Percentiles rank a stretch among this genome's conserved stretches.
These are phyloP conservation scores for Suillus tomentosus DNA, from an alignment of 768 basidiomycete species.

Conservation along the genomic window DNA sequence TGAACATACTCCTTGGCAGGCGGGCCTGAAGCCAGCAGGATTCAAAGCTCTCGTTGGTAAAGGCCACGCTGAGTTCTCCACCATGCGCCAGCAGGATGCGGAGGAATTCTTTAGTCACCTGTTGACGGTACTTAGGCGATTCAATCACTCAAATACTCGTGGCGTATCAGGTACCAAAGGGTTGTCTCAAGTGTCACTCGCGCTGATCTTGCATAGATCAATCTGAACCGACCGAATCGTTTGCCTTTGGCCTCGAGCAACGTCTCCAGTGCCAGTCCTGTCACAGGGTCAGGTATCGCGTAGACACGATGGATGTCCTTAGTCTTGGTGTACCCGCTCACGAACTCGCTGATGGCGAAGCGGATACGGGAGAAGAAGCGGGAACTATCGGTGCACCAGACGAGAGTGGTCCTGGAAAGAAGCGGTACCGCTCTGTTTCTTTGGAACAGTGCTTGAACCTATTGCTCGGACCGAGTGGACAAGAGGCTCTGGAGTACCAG, in stretches of 20 bases:
- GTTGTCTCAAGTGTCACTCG: slow-evolving; percentile 26
- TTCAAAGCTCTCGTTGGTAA: slow-evolving; percentile 92
- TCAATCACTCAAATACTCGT: slow-evolving; percentile 50
- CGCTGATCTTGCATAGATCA: slow-evolving; percentile 9
- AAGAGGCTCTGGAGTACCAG: slow-evolving; percentile 74
- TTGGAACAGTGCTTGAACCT: slow-evolving; percentile 63
- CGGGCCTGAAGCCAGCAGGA: slow-evolving; percentile 75
- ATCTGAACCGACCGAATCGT: slow-evolving; percentile 71
- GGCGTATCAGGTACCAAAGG: slow-evolving; percentile 34
- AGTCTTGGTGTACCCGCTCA: slow-evolving; percentile 77
- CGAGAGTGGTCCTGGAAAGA: slow-evolving; percentile 42
- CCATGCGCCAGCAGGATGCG: slow-evolving; percentile 96
- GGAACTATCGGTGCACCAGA: neutral
- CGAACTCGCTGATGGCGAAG: slow-evolving; percentile 27
- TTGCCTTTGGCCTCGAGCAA: slow-evolving; percentile 86
- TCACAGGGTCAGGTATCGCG: slow-evolving; percentile 77
- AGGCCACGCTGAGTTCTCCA: slow-evolving; percentile 91
- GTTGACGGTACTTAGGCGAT: slow-evolving; percentile 68
- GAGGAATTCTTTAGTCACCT: slow-evolving; percentile 92
- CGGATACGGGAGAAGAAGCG: slow-evolving; percentile 16
- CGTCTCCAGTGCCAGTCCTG: slow-evolving; percentile 82
- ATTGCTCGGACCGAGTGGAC: slow-evolving; percentile 44
- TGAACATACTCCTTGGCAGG: slow-evolving; percentile 49
- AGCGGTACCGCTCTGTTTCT: slow-evolving; percentile 60
- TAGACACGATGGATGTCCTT: slow-evolving; percentile 75